These are phyloP conservation scores for Solanum megistacrolobum DNA, from an alignment of 257 asterid genomes.

Conservation along the genomic window DNA sequence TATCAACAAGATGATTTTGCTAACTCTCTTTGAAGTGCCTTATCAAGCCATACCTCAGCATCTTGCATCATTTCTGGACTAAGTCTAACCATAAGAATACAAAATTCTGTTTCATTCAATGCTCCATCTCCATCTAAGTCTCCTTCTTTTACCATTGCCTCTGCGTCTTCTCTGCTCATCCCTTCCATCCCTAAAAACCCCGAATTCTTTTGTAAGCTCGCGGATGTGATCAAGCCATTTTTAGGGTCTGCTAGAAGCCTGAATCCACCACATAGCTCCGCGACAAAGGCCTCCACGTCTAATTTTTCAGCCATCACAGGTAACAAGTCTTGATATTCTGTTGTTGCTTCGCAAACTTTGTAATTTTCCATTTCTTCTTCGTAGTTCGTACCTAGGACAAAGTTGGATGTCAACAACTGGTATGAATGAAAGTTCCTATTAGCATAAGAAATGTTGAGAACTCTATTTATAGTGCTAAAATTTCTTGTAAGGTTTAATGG, in stretches of 20 bases:
- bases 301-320: conserved; percentile 74
- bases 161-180: conserved; percentile 53
- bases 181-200: conserved; percentile 45
- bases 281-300: conserved; percentile 43
- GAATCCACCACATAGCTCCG: conserved; percentile 27
- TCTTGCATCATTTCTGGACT: conserved; percentile 85
- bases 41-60: conserved; percentile 74
- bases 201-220: conserved; percentile 42
- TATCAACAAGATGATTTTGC: neutral
- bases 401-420: neutral
- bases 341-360: neutral
- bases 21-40: conserved; percentile 41
- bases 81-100: conserved; percentile 75
- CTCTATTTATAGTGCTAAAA: neutral
- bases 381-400: neutral
- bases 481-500: neutral
- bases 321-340: conserved; percentile 45
- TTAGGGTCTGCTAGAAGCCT: conserved; percentile 41
- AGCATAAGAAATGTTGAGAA: neutral
- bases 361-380: conserved; percentile 6
- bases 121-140: conserved; percentile 71
- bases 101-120: conserved; percentile 53
- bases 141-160: conserved; percentile 64
- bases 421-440: neutral
- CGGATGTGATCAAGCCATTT: conserved; percentile 43